phyloP scores from a whole-genome alignment of 768 basidiomycete genomes.

The Mycena chlorophos region DNA sequence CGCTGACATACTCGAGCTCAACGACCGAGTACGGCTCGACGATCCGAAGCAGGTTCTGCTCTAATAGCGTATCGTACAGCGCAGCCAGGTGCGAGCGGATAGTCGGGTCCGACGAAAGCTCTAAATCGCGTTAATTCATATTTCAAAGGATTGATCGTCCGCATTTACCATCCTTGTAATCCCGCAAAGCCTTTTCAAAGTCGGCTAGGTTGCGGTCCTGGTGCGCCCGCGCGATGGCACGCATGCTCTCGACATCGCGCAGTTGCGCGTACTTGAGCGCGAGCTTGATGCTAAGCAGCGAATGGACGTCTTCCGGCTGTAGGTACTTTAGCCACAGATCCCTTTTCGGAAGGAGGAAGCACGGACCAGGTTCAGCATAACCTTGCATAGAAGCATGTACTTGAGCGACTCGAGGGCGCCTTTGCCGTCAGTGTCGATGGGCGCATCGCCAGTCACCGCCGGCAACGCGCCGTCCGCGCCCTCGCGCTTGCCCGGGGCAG shows the following conservation, averaged over 20 bases:
- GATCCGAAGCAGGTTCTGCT: conserved; percentile 92
- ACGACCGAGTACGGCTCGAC: conserved; percentile 95
- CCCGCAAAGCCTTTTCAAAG: conserved; percentile 84
- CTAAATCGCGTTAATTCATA: conserved; percentile 38
- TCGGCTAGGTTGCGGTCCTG: conserved; percentile 85
- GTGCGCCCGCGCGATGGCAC: conserved; percentile 91
- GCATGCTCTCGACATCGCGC: conserved; percentile 93
- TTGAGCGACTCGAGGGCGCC: conserved; percentile 84
- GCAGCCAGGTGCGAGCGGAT: conserved; percentile 93
- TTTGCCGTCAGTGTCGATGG: conserved; percentile 75
- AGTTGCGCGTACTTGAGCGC: conserved; percentile 85
- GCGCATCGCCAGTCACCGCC: conserved; percentile 37
- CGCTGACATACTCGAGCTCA: conserved; percentile 88
- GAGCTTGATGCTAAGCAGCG: conserved; percentile 83
- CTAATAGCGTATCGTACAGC: conserved; percentile 92
- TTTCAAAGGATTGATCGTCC: conserved; percentile 2
- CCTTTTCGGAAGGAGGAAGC: background rate
- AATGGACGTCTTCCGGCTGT: conserved; percentile 91
- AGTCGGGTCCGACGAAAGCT: conserved; percentile 92
- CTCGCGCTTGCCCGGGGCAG: conserved; percentile 1
- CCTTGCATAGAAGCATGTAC: conserved; percentile 97
- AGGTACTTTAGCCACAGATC: background rate
- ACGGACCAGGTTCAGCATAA: conserved; percentile 93
- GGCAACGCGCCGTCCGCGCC: conserved; percentile 19
- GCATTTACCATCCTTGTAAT: conserved; percentile 74